phyloP scores from a whole-genome alignment of 176 grass and related monocot species.

The Hsuehochloa calcarea region DNA sequence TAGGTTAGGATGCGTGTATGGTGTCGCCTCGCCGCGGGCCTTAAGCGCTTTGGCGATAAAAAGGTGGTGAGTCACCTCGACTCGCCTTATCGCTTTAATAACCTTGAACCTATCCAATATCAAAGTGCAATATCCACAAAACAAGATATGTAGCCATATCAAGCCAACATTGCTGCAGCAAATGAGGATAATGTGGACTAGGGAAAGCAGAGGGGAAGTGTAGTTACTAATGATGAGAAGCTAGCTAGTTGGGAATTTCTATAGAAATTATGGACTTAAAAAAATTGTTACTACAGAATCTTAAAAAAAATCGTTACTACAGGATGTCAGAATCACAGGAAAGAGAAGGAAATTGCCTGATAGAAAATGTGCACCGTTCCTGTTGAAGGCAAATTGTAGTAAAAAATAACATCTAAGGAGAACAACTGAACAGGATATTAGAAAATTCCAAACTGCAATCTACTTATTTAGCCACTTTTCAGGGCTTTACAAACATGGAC shows the following conservation, averaged over 20 bases:
- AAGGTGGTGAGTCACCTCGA: too few species aligned
- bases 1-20: neutral
- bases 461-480: neutral
- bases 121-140: neutral
- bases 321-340: neutral
- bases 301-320: neutral
- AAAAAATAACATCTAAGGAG: neutral
- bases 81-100: too few species aligned
- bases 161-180: neutral
- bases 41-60: too few species aligned
- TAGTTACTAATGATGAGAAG: conserved; percentile 10
- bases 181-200: conserved; percentile 11
- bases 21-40: too few species aligned
- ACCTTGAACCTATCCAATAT: neutral
- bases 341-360: conserved; percentile 10
- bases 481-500: neutral
- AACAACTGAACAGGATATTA: neutral
- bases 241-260: neutral
- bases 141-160: neutral
- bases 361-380: conserved; percentile 9
- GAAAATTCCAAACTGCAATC: neutral
- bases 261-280: neutral
- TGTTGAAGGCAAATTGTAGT: conserved; percentile 12
- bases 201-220: neutral
- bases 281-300: neutral